phyloP scores from a whole-genome alignment of 2,329 filamentous ascomycete species.

The Massarina eburnea region DNA sequence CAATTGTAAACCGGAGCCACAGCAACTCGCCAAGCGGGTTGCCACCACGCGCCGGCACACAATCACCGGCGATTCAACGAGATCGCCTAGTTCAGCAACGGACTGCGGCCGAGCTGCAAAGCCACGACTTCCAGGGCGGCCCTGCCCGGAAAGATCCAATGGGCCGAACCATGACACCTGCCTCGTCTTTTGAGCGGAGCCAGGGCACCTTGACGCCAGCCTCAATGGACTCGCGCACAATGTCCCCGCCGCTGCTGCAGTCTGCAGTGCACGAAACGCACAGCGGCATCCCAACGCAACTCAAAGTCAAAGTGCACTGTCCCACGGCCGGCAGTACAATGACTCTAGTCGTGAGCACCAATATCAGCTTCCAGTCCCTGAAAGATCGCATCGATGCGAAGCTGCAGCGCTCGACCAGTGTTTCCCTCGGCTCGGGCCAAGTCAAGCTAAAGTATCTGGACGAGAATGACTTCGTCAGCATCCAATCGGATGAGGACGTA shows the following conservation, averaged over 20 bases:
- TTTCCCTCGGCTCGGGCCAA: conserved; percentile 78
- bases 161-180: conserved; percentile 40
- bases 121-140: conserved; percentile 46
- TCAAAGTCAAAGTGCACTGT: conserved; percentile 95
- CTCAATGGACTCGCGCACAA: conserved; percentile 42
- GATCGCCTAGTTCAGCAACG: conserved; percentile 54
- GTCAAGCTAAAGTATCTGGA: conserved; percentile 89
- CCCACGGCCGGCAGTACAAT: conserved; percentile 78
- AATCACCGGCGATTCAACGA: conserved; percentile 69
- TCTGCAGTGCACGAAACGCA: conserved; percentile 26
- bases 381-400: conserved; percentile 97
- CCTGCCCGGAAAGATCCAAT: conserved; percentile 35
- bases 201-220: conserved; percentile 39
- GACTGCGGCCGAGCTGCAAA: conserved; percentile 35
- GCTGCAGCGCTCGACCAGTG: conserved; percentile 79
- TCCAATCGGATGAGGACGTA: conserved; percentile 94
- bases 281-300: conserved; percentile 64
- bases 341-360: conserved; percentile 93
- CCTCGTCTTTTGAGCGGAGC: conserved; percentile 42
- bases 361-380: conserved; percentile 90
- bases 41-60: conserved; percentile 68
- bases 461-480: conserved; percentile 89
- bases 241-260: conserved; percentile 40
- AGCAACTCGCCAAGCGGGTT: conserved; percentile 75
- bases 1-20: conserved; percentile 73